These are phyloP conservation scores for Exophiala spinifera DNA, from an alignment of 2,329 filamentous ascomycete genomes.

Conservation along the genomic window DNA sequence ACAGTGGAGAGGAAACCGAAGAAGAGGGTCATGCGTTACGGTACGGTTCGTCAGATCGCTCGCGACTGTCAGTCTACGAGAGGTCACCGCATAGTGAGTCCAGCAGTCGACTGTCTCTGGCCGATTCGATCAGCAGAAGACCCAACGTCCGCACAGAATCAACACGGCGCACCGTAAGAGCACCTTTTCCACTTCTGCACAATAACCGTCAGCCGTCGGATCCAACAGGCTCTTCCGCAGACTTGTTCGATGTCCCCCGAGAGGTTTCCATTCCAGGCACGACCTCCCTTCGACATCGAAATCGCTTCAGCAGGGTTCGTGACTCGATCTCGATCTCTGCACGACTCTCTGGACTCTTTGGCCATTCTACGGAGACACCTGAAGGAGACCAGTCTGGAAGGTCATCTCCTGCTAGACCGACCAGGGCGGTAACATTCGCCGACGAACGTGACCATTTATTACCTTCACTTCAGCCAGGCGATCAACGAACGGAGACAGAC, in stretches of 20 bases:
- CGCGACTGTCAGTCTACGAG: constrained; percentile 21
- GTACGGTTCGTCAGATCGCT: constrained; percentile 40
- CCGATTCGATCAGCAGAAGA: constrained; percentile 21
- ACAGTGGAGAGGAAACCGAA: constrained; percentile 45
- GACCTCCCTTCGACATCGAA: constrained; percentile 27
- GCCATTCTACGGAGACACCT: constrained; percentile 33
- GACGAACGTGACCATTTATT: constrained; percentile 37
- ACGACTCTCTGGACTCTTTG: constrained; percentile 43
- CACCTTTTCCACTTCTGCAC: constrained; percentile 39
- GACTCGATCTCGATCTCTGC: constrained; percentile 43
- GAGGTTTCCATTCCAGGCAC: constrained; percentile 21
- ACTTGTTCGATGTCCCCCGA: constrained; percentile 28
- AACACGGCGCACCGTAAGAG: constrained; percentile 40
- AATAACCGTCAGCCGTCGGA: constrained; percentile 32
- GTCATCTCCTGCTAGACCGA: constrained; percentile 32
- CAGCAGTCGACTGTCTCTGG: constrained; percentile 20
- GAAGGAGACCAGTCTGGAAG: constrained; percentile 30
- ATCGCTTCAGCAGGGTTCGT: constrained; percentile 41
- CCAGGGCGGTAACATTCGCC: constrained; percentile 30
- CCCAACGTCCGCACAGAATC: constrained; percentile 19
- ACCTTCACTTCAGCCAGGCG: constrained; percentile 38
- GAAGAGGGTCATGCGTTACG: constrained; percentile 46
- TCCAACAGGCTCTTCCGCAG: constrained; percentile 30
- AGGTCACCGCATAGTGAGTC: constrained; percentile 11
- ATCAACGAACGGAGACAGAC: constrained; percentile 42